phyloP scores from a whole-genome alignment of 148 eudicot genomes.

The Pouteria glomerata region DNA sequence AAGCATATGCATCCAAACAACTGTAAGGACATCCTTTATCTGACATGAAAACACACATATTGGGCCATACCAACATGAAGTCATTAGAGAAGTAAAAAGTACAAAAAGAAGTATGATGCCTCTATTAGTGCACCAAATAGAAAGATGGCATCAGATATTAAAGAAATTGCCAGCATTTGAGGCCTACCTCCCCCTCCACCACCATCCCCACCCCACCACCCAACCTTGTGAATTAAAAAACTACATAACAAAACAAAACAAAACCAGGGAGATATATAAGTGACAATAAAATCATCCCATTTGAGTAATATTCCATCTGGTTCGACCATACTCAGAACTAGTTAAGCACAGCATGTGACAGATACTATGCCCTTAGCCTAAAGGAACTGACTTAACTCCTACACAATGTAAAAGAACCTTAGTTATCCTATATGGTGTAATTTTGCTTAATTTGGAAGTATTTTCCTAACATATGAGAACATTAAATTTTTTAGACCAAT shows the following conservation, averaged over 20 bases:
- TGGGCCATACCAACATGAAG: not conserved
- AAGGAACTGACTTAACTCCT: no score
- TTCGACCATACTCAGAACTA: not conserved
- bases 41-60: constrained; percentile 2
- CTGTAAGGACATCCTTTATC: not conserved
- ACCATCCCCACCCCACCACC: not conserved
- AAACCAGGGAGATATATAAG: not conserved
- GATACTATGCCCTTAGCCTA: no score
- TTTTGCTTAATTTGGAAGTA: not conserved
- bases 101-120: not conserved
- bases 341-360: not conserved
- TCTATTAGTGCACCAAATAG: not conserved
- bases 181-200: not conserved
- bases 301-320: not conserved
- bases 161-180: not conserved
- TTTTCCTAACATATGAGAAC: not conserved
- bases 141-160: not conserved
- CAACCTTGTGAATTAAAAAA: not conserved
- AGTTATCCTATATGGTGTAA: not conserved
- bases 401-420: not conserved
- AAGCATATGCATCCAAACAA: constrained; percentile 6
- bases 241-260: not conserved
- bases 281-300: no score
- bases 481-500: not conserved
- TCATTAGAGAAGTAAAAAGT: not conserved